Percentiles rank a stretch among this genome's conserved stretches.
Evolutionary conservation across 1,284 basidiomycete species (phyloP).

Genomic region (Fereydounia khargensis): DNA sequence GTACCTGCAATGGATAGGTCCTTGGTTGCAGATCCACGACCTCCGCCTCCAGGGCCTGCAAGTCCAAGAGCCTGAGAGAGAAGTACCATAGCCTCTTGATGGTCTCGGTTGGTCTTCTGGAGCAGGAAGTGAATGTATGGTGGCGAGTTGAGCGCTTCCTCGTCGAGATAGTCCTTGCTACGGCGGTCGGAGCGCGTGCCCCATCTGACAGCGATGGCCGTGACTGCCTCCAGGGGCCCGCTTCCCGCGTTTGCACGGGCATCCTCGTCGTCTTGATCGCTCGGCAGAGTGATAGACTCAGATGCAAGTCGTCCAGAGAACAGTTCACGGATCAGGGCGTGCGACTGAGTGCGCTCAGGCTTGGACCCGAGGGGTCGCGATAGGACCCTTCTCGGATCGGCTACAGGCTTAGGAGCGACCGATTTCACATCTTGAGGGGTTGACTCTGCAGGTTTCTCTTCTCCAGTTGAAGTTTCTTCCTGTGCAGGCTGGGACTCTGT

Average conservation of each 20-base stretch:
- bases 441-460: too few species aligned
- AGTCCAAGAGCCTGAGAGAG: conserved; percentile 64
- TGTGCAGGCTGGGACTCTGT: too few species aligned
- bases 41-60: conserved; percentile 7
- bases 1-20: conserved; percentile 90
- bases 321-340: conserved; percentile 74
- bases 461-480: too few species aligned
- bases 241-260: conserved; percentile 10
- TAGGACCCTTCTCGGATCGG: not conserved
- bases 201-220: conserved; percentile 74
- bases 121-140: conserved; percentile 94
- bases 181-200: conserved; percentile 57
- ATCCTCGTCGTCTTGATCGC: conserved; percentile 21
- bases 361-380: conserved; percentile 77
- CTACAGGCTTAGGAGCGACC: too few species aligned
- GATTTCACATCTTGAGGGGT: too few species aligned
- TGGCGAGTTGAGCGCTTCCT: conserved; percentile 59
- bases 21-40: conserved; percentile 9
- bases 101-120: conserved; percentile 96
- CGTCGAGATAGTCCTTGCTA: conserved; percentile 58
- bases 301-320: conserved; percentile 81
- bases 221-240: conserved; percentile 32
- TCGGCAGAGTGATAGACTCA: conserved; percentile 65
- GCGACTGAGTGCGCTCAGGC: conserved; percentile 74
- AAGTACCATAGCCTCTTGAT: conserved; percentile 82